Percentiles rank a stretch among this genome's conserved stretches.
phyloP scores from a whole-genome alignment of 1,284 basidiomycete species.

The Rhodotorula mucilaginosa region DNA sequence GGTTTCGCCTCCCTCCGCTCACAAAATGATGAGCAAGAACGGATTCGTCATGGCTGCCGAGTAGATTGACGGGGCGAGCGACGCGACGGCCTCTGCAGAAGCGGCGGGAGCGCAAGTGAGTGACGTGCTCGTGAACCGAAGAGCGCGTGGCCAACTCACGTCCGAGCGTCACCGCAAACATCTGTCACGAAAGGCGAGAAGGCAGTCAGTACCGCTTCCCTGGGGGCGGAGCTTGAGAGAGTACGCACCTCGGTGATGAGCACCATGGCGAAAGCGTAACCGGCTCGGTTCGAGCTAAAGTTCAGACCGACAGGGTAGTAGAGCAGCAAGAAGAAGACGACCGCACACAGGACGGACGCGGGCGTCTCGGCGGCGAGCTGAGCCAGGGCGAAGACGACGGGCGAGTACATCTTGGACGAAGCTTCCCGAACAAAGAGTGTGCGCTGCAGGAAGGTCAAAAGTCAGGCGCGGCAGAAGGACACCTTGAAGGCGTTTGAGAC shows the following conservation, averaged over 20 bases:
- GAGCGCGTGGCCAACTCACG: not conserved
- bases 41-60: slow-evolving; percentile 79
- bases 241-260: slow-evolving; percentile 60
- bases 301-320: slow-evolving; percentile 62
- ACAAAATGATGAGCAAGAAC: slow-evolving; percentile 54
- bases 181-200: not conserved
- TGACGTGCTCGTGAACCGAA: too few species aligned
- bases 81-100: slow-evolving; percentile 58
- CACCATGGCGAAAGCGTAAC: slow-evolving; percentile 69
- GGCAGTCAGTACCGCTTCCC: not conserved
- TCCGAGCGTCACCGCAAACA: slow-evolving; percentile 8
- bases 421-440: slow-evolving; percentile 65
- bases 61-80: slow-evolving; percentile 64
- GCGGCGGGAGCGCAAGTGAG: not conserved
- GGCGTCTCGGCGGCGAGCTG: slow-evolving; percentile 80
- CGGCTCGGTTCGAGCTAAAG: slow-evolving; percentile 54
- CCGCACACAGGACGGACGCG: slow-evolving; percentile 65
- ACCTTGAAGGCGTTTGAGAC: too few species aligned
- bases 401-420: slow-evolving; percentile 62
- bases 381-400: slow-evolving; percentile 71
- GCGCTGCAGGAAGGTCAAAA: slow-evolving; percentile 39
- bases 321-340: slow-evolving; percentile 67
- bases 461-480: too few species aligned
- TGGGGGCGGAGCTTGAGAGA: not conserved
- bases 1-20: not conserved